phyloP scores from a whole-genome alignment of 306 rosid genomes.

The Dalbergia cultrata region DNA sequence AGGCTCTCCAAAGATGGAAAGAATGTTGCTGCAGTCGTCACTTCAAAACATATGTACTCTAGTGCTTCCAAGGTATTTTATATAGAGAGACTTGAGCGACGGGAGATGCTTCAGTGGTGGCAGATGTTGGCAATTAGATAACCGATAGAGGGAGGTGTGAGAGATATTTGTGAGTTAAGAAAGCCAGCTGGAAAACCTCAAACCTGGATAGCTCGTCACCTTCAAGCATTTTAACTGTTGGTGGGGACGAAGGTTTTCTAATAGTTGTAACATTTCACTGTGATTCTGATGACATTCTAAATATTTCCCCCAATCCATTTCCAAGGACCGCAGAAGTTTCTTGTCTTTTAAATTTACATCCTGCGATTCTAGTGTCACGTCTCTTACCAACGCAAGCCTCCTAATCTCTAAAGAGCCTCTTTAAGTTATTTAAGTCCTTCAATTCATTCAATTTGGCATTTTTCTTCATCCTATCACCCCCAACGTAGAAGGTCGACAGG shows the following conservation, averaged over 20 bases:
- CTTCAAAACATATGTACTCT: slow-evolving; percentile 15
- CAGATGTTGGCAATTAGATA: neutral
- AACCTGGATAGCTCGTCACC: fast-evolving
- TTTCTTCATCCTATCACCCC: neutral
- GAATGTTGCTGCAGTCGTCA: neutral
- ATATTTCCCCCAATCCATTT: neutral
- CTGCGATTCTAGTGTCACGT: neutral
- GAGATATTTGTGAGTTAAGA: slow-evolving; percentile 11
- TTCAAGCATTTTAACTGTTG: neutral
- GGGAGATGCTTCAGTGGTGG: slow-evolving; percentile 33
- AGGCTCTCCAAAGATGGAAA: slow-evolving; percentile 46
- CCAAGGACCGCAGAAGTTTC: neutral
- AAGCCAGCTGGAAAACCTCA: slow-evolving; percentile 29
- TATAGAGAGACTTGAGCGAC: neutral
- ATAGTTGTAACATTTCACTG: neutral
- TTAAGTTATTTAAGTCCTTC: neutral
- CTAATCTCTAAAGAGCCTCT: neutral
- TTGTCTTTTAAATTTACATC: neutral
- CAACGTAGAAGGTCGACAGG: neutral
- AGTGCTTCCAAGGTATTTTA: fast-evolving
- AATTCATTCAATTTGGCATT: neutral
- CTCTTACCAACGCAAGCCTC: neutral
- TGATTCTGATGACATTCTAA: too few relatives aligned
- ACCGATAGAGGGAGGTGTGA: fast-evolving
- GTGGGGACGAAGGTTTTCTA: slow-evolving; percentile 33